These are phyloP conservation scores for Cerrena zonata DNA, from an alignment of 1,284 basidiomycete species.

Conservation along the genomic window DNA sequence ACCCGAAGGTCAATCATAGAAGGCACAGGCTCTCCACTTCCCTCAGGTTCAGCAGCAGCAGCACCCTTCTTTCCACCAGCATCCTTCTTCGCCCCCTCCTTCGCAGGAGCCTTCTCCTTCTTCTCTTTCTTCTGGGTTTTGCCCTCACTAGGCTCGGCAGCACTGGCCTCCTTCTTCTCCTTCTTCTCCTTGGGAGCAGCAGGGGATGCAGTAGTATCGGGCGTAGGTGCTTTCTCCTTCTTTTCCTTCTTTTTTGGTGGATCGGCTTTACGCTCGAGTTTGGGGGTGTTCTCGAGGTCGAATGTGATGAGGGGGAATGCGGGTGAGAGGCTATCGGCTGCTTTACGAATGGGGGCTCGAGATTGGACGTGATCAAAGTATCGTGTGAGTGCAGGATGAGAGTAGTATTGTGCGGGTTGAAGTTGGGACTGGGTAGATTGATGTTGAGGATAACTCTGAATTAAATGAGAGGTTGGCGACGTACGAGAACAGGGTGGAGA, in stretches of 20 bases:
- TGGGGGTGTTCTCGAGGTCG: conserved; percentile 73
- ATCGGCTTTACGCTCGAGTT: conserved; percentile 65
- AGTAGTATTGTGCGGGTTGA: conserved; percentile 62
- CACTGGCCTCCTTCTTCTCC: conserved; percentile 23
- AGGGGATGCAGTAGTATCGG: conserved; percentile 21
- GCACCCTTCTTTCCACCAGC: conserved; percentile 40
- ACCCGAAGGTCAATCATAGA: conserved; percentile 94
- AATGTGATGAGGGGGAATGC: conserved; percentile 61
- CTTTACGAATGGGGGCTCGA: conserved; percentile 51
- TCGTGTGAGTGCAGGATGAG: conserved; percentile 76
- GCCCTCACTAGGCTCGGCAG: conserved; percentile 22
- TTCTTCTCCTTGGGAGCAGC: conserved; percentile 17
- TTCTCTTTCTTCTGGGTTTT: conserved; percentile 41
- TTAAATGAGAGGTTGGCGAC: conserved; percentile 25
- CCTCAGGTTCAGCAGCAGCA: conserved; percentile 35
- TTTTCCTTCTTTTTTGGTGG: conserved; percentile 77
- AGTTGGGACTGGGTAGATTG: conserved; percentile 51
- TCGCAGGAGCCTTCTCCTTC: conserved; percentile 37
- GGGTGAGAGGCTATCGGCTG: conserved; percentile 47
- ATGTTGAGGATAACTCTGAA: conserved; percentile 3
- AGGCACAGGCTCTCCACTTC: conserved; percentile 73
- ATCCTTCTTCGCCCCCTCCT: conserved; percentile 39
- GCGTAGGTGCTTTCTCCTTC: conserved; percentile 36
- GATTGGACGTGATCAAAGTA: conserved; percentile 92
- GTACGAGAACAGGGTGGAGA: conserved; percentile 72